These are phyloP conservation scores for Helicosporidium sp. DNA, from an alignment of 139 green algal genomes.

Conservation along the genomic window DNA sequence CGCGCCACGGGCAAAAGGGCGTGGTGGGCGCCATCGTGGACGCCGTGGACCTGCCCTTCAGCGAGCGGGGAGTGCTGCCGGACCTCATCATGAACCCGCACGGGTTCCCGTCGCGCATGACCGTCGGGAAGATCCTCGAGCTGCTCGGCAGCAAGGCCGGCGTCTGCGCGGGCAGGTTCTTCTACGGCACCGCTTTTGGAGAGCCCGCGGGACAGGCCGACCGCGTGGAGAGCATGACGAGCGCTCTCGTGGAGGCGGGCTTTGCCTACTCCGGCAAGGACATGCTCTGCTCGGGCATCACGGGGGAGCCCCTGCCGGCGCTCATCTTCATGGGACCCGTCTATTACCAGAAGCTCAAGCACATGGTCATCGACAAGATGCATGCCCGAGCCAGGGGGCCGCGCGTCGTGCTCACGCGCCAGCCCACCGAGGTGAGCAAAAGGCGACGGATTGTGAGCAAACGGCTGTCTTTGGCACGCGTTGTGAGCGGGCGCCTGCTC, in stretches of 20 bases:
- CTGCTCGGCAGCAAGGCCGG: slow-evolving; percentile 82
- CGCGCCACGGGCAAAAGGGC: slow-evolving; percentile 87
- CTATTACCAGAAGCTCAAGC: slow-evolving; percentile 99
- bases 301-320: slow-evolving; percentile 74
- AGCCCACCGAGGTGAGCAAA: slow-evolving; percentile 97
- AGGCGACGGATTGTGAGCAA: no score
- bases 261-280: slow-evolving; percentile 85
- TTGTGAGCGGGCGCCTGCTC: no score
- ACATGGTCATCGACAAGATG: slow-evolving; percentile 99
- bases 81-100: slow-evolving; percentile 76
- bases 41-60: slow-evolving; percentile 75
- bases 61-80: slow-evolving; percentile 65
- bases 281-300: slow-evolving; percentile 72
- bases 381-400: slow-evolving; percentile 70
- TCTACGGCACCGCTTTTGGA: slow-evolving; percentile 86
- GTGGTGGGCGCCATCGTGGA: slow-evolving; percentile 73
- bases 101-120: slow-evolving; percentile 61
- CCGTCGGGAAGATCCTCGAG: slow-evolving; percentile 92
- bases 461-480: no score
- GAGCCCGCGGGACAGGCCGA: slow-evolving; percentile 64
- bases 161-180: slow-evolving; percentile 37
- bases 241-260: slow-evolving; percentile 59
- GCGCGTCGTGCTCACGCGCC: slow-evolving; percentile 78
- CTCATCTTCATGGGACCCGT: slow-evolving; percentile 98
- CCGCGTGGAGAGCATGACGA: slow-evolving; percentile 37